phyloP scores from a whole-genome alignment of 495 filamentous ascomycete species.

The Penicillium atrosanguineum region DNA sequence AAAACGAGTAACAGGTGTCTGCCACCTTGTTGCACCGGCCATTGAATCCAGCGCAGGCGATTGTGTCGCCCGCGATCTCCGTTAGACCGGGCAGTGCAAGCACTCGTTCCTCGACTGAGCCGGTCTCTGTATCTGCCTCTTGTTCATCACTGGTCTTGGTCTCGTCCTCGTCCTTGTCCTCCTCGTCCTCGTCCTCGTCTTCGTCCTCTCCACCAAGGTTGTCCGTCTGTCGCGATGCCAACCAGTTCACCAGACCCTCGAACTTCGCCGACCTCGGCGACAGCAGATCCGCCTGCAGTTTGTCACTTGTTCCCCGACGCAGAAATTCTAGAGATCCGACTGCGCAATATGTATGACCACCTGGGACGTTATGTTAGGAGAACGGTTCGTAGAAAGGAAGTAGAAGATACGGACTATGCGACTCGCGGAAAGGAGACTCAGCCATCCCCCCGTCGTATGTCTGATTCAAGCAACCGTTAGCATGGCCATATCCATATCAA shows the following conservation, averaged over 20 bases:
- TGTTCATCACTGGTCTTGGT: not conserved
- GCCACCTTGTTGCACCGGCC: constrained; percentile 83
- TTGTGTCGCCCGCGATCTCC: constrained; percentile 27
- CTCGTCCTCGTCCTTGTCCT: not conserved
- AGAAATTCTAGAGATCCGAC: constrained; percentile 72
- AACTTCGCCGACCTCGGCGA: constrained; percentile 34
- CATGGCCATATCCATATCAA: not conserved
- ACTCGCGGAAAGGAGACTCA: constrained; percentile 77
- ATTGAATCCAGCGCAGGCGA: constrained; percentile 70
- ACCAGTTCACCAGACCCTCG: constrained; percentile 56
- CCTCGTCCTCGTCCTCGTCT: constrained; percentile 11
- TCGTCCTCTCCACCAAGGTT: constrained; percentile 49
- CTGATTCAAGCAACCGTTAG: constrained; percentile 37
- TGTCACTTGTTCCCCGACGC: constrained; percentile 35
- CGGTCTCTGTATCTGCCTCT: constrained; percentile 4
- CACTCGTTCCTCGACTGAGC: constrained; percentile 26
- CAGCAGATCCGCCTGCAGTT: constrained; percentile 21
- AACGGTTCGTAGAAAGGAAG: constrained; percentile 3
- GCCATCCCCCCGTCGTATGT: constrained; percentile 89
- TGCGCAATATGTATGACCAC: constrained; percentile 86
- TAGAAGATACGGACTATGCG: constrained; percentile 66
- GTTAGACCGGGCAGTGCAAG: constrained; percentile 35
- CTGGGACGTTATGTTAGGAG: constrained; percentile 43
- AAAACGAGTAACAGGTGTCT: constrained; percentile 95
- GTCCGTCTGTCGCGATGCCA: constrained; percentile 68